Evolutionary conservation across 495 filamentous ascomycete species (phyloP).

Genomic region (Penicillium malachiteum): DNA sequence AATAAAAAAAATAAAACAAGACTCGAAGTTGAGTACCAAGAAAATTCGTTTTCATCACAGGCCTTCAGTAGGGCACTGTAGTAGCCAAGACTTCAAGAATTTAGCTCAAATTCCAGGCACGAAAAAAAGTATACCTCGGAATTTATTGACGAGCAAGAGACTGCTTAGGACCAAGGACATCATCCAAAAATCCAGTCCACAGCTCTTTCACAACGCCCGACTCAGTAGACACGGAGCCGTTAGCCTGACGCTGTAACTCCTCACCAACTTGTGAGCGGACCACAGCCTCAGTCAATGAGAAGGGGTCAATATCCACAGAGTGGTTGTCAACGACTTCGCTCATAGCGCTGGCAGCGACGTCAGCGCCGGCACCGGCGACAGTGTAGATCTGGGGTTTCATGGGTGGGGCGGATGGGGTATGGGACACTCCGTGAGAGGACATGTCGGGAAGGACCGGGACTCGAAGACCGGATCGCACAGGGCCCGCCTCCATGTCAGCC

Average conservation of each 20-base stretch:
- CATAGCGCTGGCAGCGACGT: constrained; percentile 55
- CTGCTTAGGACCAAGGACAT: constrained; percentile 52
- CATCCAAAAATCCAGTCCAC: constrained; percentile 58
- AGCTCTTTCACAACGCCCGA: constrained; percentile 48
- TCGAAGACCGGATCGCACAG: constrained; percentile 31
- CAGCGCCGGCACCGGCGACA: constrained; percentile 50
- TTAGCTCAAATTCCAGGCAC: too few relatives aligned
- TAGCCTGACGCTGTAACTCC: constrained; percentile 30
- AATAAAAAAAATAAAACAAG: background rate
- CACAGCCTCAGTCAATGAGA: constrained; percentile 54
- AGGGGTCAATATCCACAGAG: constrained; percentile 56
- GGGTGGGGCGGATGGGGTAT: constrained; percentile 27
- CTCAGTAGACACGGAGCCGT: constrained; percentile 18
- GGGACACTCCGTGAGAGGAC: constrained; percentile 27
- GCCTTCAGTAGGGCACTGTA: background rate
- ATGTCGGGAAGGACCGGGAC: constrained; percentile 57
- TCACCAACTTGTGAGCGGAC: constrained; percentile 42
- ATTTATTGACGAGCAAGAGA: constrained; percentile 18
- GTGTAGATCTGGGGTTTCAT: constrained; percentile 61
- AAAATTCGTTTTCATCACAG: constrained; percentile 13
- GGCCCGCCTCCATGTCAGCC: constrained; percentile 39
- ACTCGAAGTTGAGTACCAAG: constrained; percentile 7
- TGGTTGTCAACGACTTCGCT: constrained; percentile 60
- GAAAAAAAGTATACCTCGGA: too few relatives aligned
- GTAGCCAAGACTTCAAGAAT: too few relatives aligned